These are phyloP conservation scores for Phycomyces nitens DNA, from an alignment of 192 early-diverging fungal genomes.

Conservation along the genomic window DNA sequence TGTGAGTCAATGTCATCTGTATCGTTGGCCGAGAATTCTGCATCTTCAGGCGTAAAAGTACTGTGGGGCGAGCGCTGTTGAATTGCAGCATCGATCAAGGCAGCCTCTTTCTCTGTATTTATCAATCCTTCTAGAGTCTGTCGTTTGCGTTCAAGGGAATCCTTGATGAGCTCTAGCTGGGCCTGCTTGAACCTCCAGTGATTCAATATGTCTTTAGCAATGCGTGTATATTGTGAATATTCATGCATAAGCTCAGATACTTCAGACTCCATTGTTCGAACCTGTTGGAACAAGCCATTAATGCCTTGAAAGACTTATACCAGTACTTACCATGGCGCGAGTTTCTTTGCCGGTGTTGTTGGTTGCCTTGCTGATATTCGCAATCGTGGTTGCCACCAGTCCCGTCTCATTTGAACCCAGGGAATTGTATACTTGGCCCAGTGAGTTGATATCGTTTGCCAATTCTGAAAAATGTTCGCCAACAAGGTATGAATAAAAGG, in stretches of 20 bases:
- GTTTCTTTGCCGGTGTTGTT: slow-evolving; percentile 3
- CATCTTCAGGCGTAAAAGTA: neutral
- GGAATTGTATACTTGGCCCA: slow-evolving; percentile 12
- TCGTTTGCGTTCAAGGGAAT: neutral
- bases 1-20: neutral
- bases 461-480: neutral
- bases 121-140: neutral
- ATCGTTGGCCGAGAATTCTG: neutral
- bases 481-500: neutral
- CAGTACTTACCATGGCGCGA: slow-evolving; percentile 3
- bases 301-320: neutral
- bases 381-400: neutral
- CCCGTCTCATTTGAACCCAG: slow-evolving; percentile 10
- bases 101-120: slow-evolving; percentile 1
- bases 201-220: slow-evolving; percentile 2
- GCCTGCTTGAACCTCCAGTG: slow-evolving; percentile 6
- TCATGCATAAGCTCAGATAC: slow-evolving; percentile 8
- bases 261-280: slow-evolving; percentile 6
- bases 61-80: neutral
- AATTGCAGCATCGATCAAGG: neutral
- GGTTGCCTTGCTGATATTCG: slow-evolving; percentile 5
- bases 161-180: slow-evolving; percentile 6
- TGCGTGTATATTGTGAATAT: slow-evolving; percentile 11
- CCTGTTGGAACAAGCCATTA: neutral
- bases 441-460: slow-evolving; percentile 1